phyloP scores from a whole-genome alignment of 306 rosid genomes.

The Cucurbita pepo region DNA sequence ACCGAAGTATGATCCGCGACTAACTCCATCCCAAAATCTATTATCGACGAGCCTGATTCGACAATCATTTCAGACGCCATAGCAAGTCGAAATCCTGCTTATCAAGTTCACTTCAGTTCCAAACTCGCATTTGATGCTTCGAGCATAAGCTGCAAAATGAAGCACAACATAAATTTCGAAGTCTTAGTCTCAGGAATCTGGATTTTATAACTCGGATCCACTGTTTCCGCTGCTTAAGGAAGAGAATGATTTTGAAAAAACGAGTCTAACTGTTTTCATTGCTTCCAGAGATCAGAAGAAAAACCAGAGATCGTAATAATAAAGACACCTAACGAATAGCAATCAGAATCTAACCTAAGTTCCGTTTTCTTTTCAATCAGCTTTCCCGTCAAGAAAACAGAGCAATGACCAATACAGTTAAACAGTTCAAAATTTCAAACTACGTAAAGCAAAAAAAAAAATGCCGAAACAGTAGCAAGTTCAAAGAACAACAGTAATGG shows the following conservation, averaged over 20 bases:
- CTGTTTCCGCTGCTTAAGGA: not conserved
- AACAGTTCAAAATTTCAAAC: not conserved
- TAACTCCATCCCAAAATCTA: constrained; percentile 12
- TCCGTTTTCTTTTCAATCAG: not conserved
- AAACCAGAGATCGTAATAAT: not conserved
- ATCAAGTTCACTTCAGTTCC: not conserved
- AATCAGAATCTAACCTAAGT: not conserved
- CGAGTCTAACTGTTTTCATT: not conserved
- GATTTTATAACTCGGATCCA: not conserved
- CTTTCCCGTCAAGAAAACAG: constrained; percentile 2
- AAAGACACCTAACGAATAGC: not conserved
- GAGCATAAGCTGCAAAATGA: not conserved
- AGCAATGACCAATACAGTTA: not conserved
- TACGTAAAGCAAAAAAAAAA: not conserved
- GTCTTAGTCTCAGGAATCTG: not conserved
- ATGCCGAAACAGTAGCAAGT: not conserved
- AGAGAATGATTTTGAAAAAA: not conserved
- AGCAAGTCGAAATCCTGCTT: not conserved
- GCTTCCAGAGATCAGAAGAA: not conserved
- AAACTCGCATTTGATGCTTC: not conserved
- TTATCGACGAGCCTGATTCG: not conserved
- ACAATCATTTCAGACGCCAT: not conserved
- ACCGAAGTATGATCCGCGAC: constrained; percentile 64
- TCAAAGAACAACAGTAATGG: not conserved
- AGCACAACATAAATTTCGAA: not conserved